Base-by-base conservation (phyloP, 139 green algal species). In the Closterium sp. region DNA sequence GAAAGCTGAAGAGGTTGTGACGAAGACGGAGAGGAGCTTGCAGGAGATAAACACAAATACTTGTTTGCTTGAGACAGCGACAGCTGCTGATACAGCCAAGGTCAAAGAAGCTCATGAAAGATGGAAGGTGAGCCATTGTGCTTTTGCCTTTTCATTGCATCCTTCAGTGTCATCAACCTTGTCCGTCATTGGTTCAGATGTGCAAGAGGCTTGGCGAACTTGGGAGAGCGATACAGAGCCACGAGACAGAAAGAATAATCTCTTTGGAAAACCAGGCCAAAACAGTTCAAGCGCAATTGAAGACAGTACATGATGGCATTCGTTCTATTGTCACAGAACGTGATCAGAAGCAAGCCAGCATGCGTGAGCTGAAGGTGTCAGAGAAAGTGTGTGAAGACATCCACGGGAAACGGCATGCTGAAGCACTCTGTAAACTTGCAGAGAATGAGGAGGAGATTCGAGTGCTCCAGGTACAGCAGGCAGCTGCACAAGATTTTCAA, bases 41-140 rank as follows among this genome's bases (percentile, higher is more conserved):
- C 55, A 89, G 30, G 86, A 84, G 66, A 89, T 89, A 12, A 89
- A 89, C 64, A 31, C 35, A 32, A 89, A 89, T 55, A 89, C 64
- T 84, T 32, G 35, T n/a, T n/a, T 89, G 25, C 31, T 89, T 9
- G 86, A 89, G 35, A 89, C n/a, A 89, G 86, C 30, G 31, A 89
- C 64, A 32, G 86, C 86, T 31, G 64, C 55, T 34, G 86, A 89
- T 83, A 89, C 55, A 43, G 64, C 86, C 55, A 76, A 55, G 30
- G n/a, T 89, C 35, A 89, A 89, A 89, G 86, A 43, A 89, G 43
- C 43, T 69, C 43, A 69, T 69, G 43, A 69, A 69, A 69, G 43
- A 69, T 69, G 43, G 43, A 69, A 69, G 43, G 43, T 69, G 23
- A 69, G 43, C 43, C 43, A 0, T 69, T 69, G 4, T 1, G 43